Base-by-base conservation (phyloP, 225 moss, liverwort and hornwort genomes). In the Antitrichia curtipendula region DNA sequence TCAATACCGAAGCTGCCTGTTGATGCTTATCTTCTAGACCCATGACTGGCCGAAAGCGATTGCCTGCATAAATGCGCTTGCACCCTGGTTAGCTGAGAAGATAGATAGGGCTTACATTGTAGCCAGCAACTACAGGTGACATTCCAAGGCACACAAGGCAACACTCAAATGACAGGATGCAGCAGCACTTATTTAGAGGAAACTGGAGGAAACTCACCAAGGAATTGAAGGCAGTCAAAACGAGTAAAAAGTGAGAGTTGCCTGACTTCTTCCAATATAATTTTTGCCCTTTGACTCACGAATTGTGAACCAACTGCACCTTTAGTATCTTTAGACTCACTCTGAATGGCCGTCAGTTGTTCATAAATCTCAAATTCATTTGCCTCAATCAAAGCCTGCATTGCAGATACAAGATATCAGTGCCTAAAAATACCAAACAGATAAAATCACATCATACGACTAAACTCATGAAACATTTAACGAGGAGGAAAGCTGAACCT, bases 231-330 rank as follows among this genome's bases (percentile, higher is more conserved):
- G 89, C 98, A 98, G 88, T 98, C 97, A 69, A 89, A 86, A 83
- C 98, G 98, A 73, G 98, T 98, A 85, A 95, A 97, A 73, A 98
- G 95, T 16, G 95, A 88, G 75, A 95, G 92, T 50, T 93, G 91
- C 88, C 93, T 93, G 85, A 96, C 94, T 95, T 98, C 97, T 87
- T 97, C 97, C 89, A 98, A 82, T n/a, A 98, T 95, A 87, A 98
- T 96, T 89, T 97, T 96, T 62, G 98, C 97, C 78, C 98, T 93
- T 90, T 97, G 98, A 90, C 90, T 96, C 73, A 95, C 94, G 91
- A 97, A 96, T 86, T 96, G 96, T 77, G 94, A 94, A 87, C 97
- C 97, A 47, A 97, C 89, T 78, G 90, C 93, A 87, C 98, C 98
- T 73, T 94, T 95, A 59, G 61, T 83, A 36, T 73, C 90, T 83